Evolutionary conservation across 371 early-diverging fungal species (phyloP), one percentile per base, ranked within the genome.

Genomic region (Mucor indicus): DNA sequence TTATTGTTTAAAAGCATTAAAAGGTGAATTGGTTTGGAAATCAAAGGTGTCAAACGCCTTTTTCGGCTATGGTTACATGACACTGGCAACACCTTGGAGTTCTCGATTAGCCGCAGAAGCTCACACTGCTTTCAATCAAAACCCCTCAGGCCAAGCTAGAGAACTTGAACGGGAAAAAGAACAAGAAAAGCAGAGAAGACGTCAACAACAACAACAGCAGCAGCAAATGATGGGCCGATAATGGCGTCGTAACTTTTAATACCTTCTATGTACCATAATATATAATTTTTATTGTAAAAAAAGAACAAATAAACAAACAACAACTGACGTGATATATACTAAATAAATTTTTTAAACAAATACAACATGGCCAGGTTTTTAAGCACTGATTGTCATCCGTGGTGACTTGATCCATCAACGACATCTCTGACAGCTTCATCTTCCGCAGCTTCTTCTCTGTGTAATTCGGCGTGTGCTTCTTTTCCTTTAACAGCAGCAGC

Each of bases 71-170:
- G 45, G 47, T 3, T 62, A 57, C 17, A 62, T 70, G 64, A 57
- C 66, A 9, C 13, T 70, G 50, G 68, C 66, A 4, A 67, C 68
- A 1, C 55, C 62, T 12, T 67, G 64, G 72, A 57, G 62, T 16
- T 71, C 67, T 6, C 54, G 62, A 21, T 43, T 67, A 15, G 55
- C 64, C 19, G 67, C 65, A 24, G 65, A 63, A 24, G 48, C 50
- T 6, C 29, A 58, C 23, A 42, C 62, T 8, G 50, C 46, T 4
- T 62, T 58, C 31, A 42, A 25, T 32, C 61, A 48, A 38, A 44
- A 44, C 10, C 52, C 52, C 12, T 21, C 31, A 30, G 52, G 38
- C 15, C 52, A 52, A 29, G 27, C 42, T 30, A 19, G 43, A 35
- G 37, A 43, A 20, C n/a, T 27, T 10, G 29, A 43, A 29, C 35